Evolutionary conservation across 352 stramenopile genomes (phyloP), one percentile per base, ranked within the genome.

Genomic region (Pythium diclinum): DNA sequence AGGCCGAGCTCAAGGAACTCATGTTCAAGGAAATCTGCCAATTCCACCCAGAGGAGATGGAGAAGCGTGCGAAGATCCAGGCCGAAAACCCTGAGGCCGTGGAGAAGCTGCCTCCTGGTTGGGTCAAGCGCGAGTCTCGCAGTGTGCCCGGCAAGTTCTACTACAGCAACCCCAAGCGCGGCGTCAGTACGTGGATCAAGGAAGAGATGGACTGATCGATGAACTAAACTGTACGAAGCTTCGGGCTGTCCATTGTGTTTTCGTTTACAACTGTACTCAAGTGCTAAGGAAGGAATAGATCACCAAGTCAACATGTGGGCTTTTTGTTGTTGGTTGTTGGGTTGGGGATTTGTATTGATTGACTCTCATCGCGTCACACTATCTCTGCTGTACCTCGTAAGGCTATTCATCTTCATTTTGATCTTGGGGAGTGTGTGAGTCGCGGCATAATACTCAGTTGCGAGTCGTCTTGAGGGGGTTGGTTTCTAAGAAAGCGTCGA

Each of bases 21-120:
- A 95, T 95, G 87, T 94, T 95, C 56, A 95, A 92, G 63, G 87
- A 95, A 77, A 95, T 95, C 56, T 94, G 85, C 56, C 76, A 93
- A 48, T 95, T 95, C 63, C 87, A 95, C 59, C 87, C 87, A 0
- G 85, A 94, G 60, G 87, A 95, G 61, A 95, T 94, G 85, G 84
- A 90, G 60, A 95, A 95, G 61, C 85, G 87, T 62, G 87, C 85
- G n/a, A 74, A 83, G 57, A 74, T 89, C 65, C 85, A 93, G 65
- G 73, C 65, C 9, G 81, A 93, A 6, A 77, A 92, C 67, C 85
- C 87, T 0, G 80, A 93, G 17, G 68, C 71, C 0, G 33, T 72
- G 5, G 87, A 95, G 53, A 92, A 93, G 57, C 75, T 95, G 47
- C 87, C 83, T 47, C 73, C 82, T 48, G 87, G 87, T 0, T 95